Evolutionary conservation across 306 rosid genomes (phyloP), one percentile per base, ranked within the genome.

Genomic region (Quercus suber): DNA sequence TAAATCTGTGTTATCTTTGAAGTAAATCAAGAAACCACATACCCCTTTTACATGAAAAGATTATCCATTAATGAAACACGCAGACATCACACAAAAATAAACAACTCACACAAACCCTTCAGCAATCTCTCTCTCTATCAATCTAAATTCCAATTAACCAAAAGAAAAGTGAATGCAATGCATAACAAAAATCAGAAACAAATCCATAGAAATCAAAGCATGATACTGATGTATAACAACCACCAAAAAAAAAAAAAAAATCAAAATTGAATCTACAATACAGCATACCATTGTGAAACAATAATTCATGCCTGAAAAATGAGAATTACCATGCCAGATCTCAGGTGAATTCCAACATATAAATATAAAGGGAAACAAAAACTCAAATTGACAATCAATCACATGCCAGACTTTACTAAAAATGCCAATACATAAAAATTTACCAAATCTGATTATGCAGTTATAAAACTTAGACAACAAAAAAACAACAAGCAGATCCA

Each of bases 141-240:
- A 76, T 74, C 23, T 23, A 41, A 78, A 81, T 56, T 77, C 53
- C 17, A 49, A 49, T 30, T 33, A 9, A 72, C 5, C 4, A 37
- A 65, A 74, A 73, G 13, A 73, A 35, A 79, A 81, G 56, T 67
- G 79, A 78, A 79, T 69, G 86, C 80, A 86, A 78, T 76, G 78
- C 74, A 75, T 69, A 43, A 30, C 35, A 78, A 86, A 83, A 86
- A 83, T 86, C 82, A 68, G 65, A 75, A 69, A 55, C 53, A 28
- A 15, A 2, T 27, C 31, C 18, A 45, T 14, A 17, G 61, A 2
- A 41, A 73, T 43, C 25, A 23, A 69, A 76, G 13, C 33, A 12
- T 30, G 75, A 27, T 20, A 60, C 64, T 80, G 82, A 63, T 73
- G 73, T 53, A 79, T 31, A 45, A 55, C 55, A n/a, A 8, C 12